Conservation (phyloP, 176 grass and related monocot species). For the Aegilops speltoides region DNA sequence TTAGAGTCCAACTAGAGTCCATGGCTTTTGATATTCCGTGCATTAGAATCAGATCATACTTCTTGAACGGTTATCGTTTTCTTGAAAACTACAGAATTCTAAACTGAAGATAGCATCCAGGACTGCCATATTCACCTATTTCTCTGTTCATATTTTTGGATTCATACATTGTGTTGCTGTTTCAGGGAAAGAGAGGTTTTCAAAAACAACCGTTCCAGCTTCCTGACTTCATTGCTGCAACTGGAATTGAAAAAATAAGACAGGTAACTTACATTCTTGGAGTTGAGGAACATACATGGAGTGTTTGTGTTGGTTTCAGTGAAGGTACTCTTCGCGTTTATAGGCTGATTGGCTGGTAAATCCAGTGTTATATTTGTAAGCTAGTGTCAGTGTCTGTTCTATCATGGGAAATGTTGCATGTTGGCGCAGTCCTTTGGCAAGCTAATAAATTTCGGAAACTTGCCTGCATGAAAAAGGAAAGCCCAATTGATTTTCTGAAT, state of each 20-base stretch:
- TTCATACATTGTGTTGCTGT: constrained; percentile 29
- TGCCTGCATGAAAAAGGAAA: not conserved
- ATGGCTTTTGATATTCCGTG: not conserved
- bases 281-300: not conserved
- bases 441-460: not conserved
- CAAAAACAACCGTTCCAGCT: constrained; percentile 93
- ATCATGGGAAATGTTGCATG: not conserved
- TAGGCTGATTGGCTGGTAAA: not conserved
- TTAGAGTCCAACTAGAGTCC: not conserved
- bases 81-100: not conserved
- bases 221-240: constrained; percentile 96
- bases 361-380: not conserved
- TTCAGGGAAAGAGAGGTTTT: constrained; percentile 86
- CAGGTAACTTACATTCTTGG: constrained; percentile 51
- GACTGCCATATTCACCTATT: not conserved
- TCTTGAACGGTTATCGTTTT: not conserved
- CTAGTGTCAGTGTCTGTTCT: not conserved
- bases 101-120: not conserved
- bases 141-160: not conserved
- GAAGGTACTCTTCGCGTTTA: not conserved
- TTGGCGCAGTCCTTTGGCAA: not conserved
- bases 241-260: constrained; percentile 98
- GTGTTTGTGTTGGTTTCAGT: not conserved
- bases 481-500: constrained; percentile 9
- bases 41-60: not conserved